Percentiles rank a stretch among this genome's conserved stretches.
Conservation (phyloP, 495 filamentous ascomycete genomes). For the Tuber aestivum region DNA sequence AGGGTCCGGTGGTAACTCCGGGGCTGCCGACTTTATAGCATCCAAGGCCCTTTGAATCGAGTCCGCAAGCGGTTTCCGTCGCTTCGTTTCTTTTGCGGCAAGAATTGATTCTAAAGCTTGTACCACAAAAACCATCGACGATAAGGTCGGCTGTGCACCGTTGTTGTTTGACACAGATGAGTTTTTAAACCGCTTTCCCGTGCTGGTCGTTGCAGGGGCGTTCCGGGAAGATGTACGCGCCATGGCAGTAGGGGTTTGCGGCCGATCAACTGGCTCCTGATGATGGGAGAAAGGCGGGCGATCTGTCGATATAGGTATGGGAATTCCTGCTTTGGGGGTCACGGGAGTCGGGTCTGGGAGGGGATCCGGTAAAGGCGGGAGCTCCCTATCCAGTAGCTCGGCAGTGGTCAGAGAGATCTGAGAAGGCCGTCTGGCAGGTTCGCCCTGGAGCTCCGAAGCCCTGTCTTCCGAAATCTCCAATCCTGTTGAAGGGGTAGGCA, state of each 20-base stretch:
- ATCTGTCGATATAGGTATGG: slow-evolving; percentile 33
- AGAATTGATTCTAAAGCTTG: slow-evolving; percentile 86
- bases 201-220: slow-evolving; percentile 18
- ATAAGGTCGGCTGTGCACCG: slow-evolving; percentile 56
- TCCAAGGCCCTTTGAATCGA: slow-evolving; percentile 71
- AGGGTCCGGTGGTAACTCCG: slow-evolving; percentile 65
- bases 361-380: slow-evolving; percentile 27
- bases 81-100: slow-evolving; percentile 77
- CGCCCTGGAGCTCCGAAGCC: slow-evolving; percentile 3
- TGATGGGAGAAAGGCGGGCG: slow-evolving; percentile 11
- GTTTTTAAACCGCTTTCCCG: slow-evolving; percentile 19
- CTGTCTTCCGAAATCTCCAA: slow-evolving; percentile 16
- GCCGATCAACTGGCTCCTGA: slow-evolving; percentile 9
- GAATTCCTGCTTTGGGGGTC: slow-evolving; percentile 35
- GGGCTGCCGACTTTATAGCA: slow-evolving; percentile 71
- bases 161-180: slow-evolving; percentile 35
- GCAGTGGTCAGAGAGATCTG: slow-evolving; percentile 19
- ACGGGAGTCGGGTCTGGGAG: slow-evolving; percentile 31
- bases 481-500: slow-evolving; percentile 7
- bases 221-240: slow-evolving; percentile 28
- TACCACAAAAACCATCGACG: slow-evolving; percentile 90
- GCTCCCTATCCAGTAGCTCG: slow-evolving; percentile 29
- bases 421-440: slow-evolving; percentile 6
- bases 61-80: slow-evolving; percentile 71
- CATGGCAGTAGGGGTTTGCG: slow-evolving; percentile 31